These are phyloP conservation scores for Funneliformis mosseae DNA, from an alignment of 192 early-diverging fungal genomes.

Conservation along the genomic window DNA sequence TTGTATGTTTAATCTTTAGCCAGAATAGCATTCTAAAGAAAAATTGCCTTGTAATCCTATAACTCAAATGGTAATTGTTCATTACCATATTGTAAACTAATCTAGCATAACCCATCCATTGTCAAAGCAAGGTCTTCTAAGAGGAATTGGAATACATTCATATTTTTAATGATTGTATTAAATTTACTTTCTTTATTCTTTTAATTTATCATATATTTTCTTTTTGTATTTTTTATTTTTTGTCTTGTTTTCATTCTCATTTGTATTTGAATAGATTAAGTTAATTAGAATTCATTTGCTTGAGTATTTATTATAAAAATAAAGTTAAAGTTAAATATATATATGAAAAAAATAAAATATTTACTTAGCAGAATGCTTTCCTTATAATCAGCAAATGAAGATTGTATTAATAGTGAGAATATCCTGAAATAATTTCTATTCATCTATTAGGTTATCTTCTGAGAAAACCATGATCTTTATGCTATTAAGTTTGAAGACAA, in stretches of 20 bases:
- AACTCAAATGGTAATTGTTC: neutral
- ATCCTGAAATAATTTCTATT: slow-evolving; percentile 13
- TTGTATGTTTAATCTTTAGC: slow-evolving; percentile 15
- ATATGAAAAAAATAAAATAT: no score
- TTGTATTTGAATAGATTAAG: no score
- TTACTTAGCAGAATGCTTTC: neutral
- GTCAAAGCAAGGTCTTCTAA: slow-evolving; percentile 19
- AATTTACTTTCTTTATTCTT: neutral
- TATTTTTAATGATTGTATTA: slow-evolving; percentile 16
- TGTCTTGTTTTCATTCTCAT: no score
- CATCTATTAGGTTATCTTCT: slow-evolving; percentile 15
- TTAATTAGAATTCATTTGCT: no score
- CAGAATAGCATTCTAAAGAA: slow-evolving; percentile 12
- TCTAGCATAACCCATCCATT: slow-evolving; percentile 2
- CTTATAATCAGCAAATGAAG: neutral
- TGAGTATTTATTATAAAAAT: no score
- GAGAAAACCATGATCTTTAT: neutral
- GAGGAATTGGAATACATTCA: slow-evolving; percentile 25
- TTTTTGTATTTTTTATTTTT: neutral
- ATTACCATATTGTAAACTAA: slow-evolving; percentile 17
- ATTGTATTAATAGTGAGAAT: neutral
- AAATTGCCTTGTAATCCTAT: slow-evolving; percentile 5
- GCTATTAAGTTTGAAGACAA: no score
- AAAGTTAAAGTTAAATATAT: no score
- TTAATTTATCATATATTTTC: neutral